phyloP scores from a whole-genome alignment of 768 basidiomycete species.

The Multifurca ochricompacta region DNA sequence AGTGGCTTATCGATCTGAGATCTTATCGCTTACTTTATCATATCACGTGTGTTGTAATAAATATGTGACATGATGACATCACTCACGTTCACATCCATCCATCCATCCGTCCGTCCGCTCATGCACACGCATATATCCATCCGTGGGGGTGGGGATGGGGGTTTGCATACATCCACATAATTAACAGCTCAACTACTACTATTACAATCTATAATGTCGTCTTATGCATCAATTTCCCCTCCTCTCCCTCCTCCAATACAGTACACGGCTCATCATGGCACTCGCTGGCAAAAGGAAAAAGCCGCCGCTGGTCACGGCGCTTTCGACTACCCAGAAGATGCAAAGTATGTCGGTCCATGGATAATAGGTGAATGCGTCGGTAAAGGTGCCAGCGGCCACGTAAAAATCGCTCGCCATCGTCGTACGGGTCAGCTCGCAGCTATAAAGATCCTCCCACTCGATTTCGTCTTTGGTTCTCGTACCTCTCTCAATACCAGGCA shows the following conservation, averaged over 20 bases:
- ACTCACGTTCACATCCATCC: too few species aligned
- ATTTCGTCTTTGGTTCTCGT: slow-evolving; percentile 67
- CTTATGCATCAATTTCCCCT: slow-evolving; percentile 40
- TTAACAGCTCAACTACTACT: neutral
- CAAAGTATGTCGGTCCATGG: slow-evolving; percentile 85
- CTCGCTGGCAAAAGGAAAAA: slow-evolving; percentile 84
- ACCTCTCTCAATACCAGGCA: slow-evolving; percentile 56
- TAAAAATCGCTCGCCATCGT: slow-evolving; percentile 86
- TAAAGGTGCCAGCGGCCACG: slow-evolving; percentile 89
- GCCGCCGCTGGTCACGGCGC: slow-evolving; percentile 67
- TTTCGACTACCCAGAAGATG: slow-evolving; percentile 80
- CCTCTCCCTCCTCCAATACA: slow-evolving; percentile 66
- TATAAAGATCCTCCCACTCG: slow-evolving; percentile 88
- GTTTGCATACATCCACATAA: too few species aligned
- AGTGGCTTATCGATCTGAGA: too few species aligned
- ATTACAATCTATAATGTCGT: slow-evolving; percentile 19
- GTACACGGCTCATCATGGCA: slow-evolving; percentile 63
- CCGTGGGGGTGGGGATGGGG: too few species aligned
- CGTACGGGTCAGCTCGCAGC: slow-evolving; percentile 88
- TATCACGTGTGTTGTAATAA: too few species aligned
- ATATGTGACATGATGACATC: too few species aligned
- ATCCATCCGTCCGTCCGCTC: too few species aligned
- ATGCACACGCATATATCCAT: too few species aligned
- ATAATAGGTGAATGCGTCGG: slow-evolving; percentile 89
- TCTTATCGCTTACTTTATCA: too few species aligned